Conservation (phyloP, 805 yeast species). For the Saturnispora hagleri region DNA sequence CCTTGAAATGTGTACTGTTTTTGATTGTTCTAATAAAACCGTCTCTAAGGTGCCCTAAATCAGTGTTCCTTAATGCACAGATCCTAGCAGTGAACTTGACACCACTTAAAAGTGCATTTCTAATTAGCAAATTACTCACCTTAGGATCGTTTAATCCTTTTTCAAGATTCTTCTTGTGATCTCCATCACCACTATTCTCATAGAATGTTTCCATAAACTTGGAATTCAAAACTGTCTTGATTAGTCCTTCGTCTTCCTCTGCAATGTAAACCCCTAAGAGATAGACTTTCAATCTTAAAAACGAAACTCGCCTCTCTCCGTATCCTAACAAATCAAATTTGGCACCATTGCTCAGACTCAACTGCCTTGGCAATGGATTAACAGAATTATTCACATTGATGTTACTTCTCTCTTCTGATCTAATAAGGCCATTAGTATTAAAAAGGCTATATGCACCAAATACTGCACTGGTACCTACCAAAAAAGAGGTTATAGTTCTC, state of each 20-base stretch:
- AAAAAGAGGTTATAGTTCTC: background rate
- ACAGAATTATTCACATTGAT: slow-evolving; percentile 15
- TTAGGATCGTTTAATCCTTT: slow-evolving; percentile 42
- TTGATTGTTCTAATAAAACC: slow-evolving; percentile 77
- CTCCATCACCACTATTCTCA: slow-evolving; percentile 11
- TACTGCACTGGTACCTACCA: background rate
- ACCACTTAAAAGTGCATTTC: slow-evolving; percentile 47
- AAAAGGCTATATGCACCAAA: background rate
- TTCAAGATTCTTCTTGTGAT: slow-evolving; percentile 33
- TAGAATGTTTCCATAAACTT: slow-evolving; percentile 30
- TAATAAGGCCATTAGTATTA: background rate
- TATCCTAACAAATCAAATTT: slow-evolving; percentile 57
- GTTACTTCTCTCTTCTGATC: background rate
- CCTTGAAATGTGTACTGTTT: slow-evolving; percentile 53
- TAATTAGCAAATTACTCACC: slow-evolving; percentile 44
- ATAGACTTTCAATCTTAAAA: slow-evolving; percentile 74
- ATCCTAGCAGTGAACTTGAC: slow-evolving; percentile 64
- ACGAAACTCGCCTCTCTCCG: slow-evolving; percentile 80
- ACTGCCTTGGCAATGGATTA: slow-evolving; percentile 22
- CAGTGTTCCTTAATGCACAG: slow-evolving; percentile 84
- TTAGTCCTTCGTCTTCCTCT: slow-evolving; percentile 39
- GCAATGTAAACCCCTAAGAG: slow-evolving; percentile 79
- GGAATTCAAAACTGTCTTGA: slow-evolving; percentile 35
- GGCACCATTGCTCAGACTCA: slow-evolving; percentile 13
- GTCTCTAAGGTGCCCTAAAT: slow-evolving; percentile 80